These are phyloP conservation scores for Balakata baccata DNA, from an alignment of 345 rosid genomes.

Conservation along the genomic window DNA sequence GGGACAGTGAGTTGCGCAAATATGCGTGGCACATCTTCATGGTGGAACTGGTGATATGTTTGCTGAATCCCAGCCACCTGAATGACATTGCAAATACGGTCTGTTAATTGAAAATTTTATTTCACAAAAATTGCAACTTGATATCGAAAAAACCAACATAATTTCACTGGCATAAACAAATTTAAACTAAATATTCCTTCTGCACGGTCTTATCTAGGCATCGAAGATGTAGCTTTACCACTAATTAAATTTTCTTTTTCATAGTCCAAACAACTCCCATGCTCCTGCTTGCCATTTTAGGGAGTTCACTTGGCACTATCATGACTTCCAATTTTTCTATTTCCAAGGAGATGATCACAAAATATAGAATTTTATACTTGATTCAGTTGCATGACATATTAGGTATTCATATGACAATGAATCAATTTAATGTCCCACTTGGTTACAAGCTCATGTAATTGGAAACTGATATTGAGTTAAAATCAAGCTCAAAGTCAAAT, in stretches of 20 bases:
- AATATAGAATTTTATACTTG: not conserved
- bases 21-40: constrained; percentile 59
- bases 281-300: not conserved
- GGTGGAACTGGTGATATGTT: constrained; percentile 89
- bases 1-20: constrained; percentile 47
- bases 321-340: not conserved
- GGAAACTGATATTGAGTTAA: constrained; percentile 1
- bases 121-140: not conserved
- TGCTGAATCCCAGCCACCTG: constrained; percentile 85
- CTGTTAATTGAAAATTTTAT: not conserved
- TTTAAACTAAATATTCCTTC: too few species aligned
- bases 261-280: too few species aligned
- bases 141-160: too few species aligned
- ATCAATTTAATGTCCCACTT: not conserved
- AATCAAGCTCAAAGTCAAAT: not conserved
- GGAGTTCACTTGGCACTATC: not conserved
- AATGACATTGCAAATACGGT: constrained; percentile 3
- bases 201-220: too few species aligned
- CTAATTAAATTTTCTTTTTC: too few species aligned
- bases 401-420: not conserved
- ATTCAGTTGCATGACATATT: not conserved
- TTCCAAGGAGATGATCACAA: not conserved
- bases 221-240: too few species aligned
- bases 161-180: too few species aligned
- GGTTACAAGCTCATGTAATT: not conserved